phyloP scores from a whole-genome alignment of 2,329 filamentous ascomycete genomes.

The Rutstroemia sydowiana region DNA sequence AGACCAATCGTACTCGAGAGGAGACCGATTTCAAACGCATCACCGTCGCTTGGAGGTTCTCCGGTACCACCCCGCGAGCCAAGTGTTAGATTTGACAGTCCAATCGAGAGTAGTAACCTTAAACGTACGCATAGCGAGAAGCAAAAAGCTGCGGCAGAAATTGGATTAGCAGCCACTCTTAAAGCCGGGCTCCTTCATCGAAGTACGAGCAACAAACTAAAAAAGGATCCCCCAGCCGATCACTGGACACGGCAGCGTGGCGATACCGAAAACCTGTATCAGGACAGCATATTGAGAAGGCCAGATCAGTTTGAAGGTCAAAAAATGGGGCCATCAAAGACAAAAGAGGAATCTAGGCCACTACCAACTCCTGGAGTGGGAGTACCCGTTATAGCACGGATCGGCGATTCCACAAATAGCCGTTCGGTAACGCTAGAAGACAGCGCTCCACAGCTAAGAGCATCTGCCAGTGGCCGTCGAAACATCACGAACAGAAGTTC shows the following conservation, averaged over 20 bases:
- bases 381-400: too few species aligned
- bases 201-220: conserved; percentile 51
- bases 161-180: conserved; percentile 11
- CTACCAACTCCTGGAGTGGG: too few species aligned
- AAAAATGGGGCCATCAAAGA: too few species aligned
- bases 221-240: conserved; percentile 50
- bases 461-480: background rate
- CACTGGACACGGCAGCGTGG: conserved; percentile 37
- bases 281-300: conserved; percentile 22
- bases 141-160: conserved; percentile 40
- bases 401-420: too few species aligned
- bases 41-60: conserved; percentile 6
- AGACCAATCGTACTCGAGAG: conserved; percentile 28
- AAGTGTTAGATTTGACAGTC: conserved; percentile 3
- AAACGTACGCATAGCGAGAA: conserved; percentile 53
- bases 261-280: conserved; percentile 37
- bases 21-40: conserved; percentile 16
- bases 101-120: conserved; percentile 4
- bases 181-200: conserved; percentile 34
- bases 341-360: too few species aligned
- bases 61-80: background rate
- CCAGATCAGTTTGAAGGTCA: too few species aligned
- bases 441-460: too few species aligned
- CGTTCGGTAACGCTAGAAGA: too few species aligned
- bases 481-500: background rate